These are phyloP conservation scores for Xylaria scruposa DNA, from an alignment of 495 filamentous ascomycete genomes.

Conservation along the genomic window DNA sequence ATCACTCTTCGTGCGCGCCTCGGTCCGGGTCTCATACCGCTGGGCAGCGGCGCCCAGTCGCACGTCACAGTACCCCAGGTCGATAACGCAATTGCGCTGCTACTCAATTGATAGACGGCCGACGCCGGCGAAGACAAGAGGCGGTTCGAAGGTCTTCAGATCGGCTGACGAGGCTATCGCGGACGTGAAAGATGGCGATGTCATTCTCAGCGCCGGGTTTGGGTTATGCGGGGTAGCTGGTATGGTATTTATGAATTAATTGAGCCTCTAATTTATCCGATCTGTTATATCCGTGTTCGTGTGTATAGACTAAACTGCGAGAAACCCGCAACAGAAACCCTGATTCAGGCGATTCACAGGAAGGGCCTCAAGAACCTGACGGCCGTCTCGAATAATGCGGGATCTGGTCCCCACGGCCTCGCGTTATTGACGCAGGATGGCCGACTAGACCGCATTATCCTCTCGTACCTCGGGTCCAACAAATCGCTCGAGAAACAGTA, in stretches of 20 bases:
- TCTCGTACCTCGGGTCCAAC: slow-evolving; percentile 68
- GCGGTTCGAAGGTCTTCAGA: slow-evolving; percentile 60
- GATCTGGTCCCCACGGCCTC: slow-evolving; percentile 60
- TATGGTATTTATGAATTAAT: too few species aligned
- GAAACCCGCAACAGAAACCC: slow-evolving; percentile 46
- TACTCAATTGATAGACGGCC: slow-evolving; percentile 35
- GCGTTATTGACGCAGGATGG: slow-evolving; percentile 59
- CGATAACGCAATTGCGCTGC: slow-evolving; percentile 15
- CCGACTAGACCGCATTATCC: slow-evolving; percentile 65
- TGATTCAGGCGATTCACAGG: slow-evolving; percentile 57
- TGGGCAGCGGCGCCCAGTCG: slow-evolving; percentile 29
- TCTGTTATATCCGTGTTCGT: not conserved
- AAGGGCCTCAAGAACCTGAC: slow-evolving; percentile 62
- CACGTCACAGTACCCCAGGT: slow-evolving; percentile 23
- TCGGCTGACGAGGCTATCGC: slow-evolving; percentile 66
- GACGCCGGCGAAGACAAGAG: slow-evolving; percentile 43
- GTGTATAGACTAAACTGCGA: not conserved
- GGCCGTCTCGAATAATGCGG: slow-evolving; percentile 71
- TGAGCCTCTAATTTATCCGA: not conserved
- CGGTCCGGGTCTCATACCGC: slow-evolving; percentile 33
- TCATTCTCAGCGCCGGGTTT: slow-evolving; percentile 66
- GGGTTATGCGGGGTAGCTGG: slow-evolving; percentile 67
- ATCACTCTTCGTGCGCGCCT: slow-evolving; percentile 29
- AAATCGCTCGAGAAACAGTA: slow-evolving; percentile 70
- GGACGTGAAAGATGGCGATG: slow-evolving; percentile 64